These are phyloP conservation scores for Penicillium silybi DNA, from an alignment of 495 filamentous ascomycete species.

Conservation along the genomic window DNA sequence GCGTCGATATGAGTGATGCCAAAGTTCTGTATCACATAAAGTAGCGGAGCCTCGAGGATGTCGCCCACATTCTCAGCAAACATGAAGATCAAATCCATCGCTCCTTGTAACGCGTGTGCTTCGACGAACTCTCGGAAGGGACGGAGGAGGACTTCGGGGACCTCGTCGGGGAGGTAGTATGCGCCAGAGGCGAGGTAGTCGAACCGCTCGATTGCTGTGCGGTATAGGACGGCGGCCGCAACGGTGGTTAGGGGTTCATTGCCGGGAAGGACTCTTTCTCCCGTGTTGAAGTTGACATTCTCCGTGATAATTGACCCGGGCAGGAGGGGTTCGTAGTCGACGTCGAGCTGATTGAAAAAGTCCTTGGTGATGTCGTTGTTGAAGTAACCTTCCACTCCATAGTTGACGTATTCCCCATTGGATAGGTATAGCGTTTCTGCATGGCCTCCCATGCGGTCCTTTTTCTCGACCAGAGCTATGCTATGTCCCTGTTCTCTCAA, in stretches of 20 bases:
- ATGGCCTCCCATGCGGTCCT: constrained; percentile 40
- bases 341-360: constrained; percentile 32
- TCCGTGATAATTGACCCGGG: not conserved
- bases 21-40: constrained; percentile 8
- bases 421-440: constrained; percentile 38
- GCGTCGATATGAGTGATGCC: constrained; percentile 4
- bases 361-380: constrained; percentile 31
- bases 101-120: constrained; percentile 1
- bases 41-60: constrained; percentile 1
- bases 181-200: constrained; percentile 3
- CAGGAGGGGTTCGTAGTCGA: constrained; percentile 13
- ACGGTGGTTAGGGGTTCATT: not conserved
- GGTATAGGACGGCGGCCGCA: constrained; percentile 4
- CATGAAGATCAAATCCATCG: constrained; percentile 1
- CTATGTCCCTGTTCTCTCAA: constrained; percentile 38
- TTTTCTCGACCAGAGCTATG: constrained; percentile 43
- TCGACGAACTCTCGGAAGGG: constrained; percentile 8
- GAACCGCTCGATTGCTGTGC: constrained; percentile 3
- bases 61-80: constrained; percentile 9
- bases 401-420: constrained; percentile 33
- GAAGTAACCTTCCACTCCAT: constrained; percentile 37
- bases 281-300: constrained; percentile 9
- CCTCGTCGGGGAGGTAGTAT: constrained; percentile 4
- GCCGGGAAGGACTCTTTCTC: constrained; percentile 1
- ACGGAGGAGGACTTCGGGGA: constrained; percentile 7